Evolutionary conservation across 495 filamentous ascomycete genomes (phyloP), one percentile per base, ranked within the genome.

Genomic region (Aspergillus homomorphus): DNA sequence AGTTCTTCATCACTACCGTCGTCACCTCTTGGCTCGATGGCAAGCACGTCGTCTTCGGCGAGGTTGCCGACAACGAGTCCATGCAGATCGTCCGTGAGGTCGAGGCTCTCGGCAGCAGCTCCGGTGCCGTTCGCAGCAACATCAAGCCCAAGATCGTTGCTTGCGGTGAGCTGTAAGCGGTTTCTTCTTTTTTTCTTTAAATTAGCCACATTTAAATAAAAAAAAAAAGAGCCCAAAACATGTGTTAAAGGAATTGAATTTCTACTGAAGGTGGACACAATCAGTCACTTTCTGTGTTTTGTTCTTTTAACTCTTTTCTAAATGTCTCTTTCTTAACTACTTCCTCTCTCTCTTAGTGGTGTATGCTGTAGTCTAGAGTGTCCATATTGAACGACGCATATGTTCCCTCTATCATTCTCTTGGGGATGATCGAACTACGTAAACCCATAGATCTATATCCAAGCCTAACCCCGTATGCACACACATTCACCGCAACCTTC

Each of bases 1-100:
- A 98, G 73, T 99, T 99, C 86, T 99, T 98, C 84, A 78, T 99
- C 71, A 99, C 94, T 57, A 98, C 95, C 30, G 89, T 95, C 61
- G 78, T 83, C 23, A 99, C 94, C 44, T 87, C 88, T 26, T 95
- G 97, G 80, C 85, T 99, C 54, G 91, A 98, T 70, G 86, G 87
- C 64, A 98, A 98, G 81, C 94, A 99, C 78, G 94, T 99, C 56
- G 94, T 99, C 57, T 99, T 98, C 74, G 94, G 94, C 61, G 88
- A 98, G 75, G 93, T 99, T 45, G 81, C 82, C 52, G 87, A 90
- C 57, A 68, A 76, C 0, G 70, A 75, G n/a, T 89, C 87, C 62
- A 71, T 84, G 76, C 59, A 70, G 0, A 66, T 92, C 56, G 88
- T 94, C 69, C 81, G 81, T 75, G 81, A 85, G 62, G 79, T 96